Evolutionary conservation across 306 rosid genomes (phyloP).

Genomic region (Cicer judaicum): DNA sequence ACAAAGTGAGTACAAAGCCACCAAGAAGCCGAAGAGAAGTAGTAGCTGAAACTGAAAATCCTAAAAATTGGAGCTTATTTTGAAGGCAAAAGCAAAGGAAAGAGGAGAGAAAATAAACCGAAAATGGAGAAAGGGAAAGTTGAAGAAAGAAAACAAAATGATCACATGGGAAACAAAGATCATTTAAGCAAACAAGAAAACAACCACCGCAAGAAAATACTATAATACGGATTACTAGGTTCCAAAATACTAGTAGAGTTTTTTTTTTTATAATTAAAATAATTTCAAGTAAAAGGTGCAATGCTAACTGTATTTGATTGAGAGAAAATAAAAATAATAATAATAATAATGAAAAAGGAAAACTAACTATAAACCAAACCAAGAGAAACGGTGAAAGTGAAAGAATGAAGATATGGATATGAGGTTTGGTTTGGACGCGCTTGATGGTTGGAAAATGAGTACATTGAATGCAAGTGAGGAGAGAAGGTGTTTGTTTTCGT

Average conservation of each 20-base stretch:
- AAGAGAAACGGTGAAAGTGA: slow-evolving; percentile 29
- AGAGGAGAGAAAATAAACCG: slow-evolving; percentile 30
- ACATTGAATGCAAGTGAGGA: not conserved
- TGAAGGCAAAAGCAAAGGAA: slow-evolving; percentile 25
- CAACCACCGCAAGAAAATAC: slow-evolving; percentile 50
- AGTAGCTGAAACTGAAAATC: slow-evolving; percentile 38
- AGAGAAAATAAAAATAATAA: not conserved
- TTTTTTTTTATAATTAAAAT: not conserved
- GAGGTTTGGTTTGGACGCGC: slow-evolving; percentile 50
- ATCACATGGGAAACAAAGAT: slow-evolving; percentile 68
- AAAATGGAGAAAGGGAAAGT: slow-evolving; percentile 45
- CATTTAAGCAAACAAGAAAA: slow-evolving; percentile 35
- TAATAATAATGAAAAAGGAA: not conserved
- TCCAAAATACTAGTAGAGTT: slow-evolving; percentile 40
- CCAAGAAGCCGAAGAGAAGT: slow-evolving; percentile 42
- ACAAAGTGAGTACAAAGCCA: slow-evolving; percentile 45
- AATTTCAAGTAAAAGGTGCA: slow-evolving; percentile 42
- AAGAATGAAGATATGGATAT: slow-evolving; percentile 40
- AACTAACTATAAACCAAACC: not conserved
- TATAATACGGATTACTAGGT: slow-evolving; percentile 47
- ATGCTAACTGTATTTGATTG: slow-evolving; percentile 29
- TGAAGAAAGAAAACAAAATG: slow-evolving; percentile 48
- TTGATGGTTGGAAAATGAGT: slow-evolving; percentile 46
- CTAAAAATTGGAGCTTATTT: slow-evolving; percentile 56
- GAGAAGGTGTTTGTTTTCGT: slow-evolving; percentile 1